These are phyloP conservation scores for Primulina eburnea DNA, from an alignment of 257 asterid genomes.

Conservation along the genomic window DNA sequence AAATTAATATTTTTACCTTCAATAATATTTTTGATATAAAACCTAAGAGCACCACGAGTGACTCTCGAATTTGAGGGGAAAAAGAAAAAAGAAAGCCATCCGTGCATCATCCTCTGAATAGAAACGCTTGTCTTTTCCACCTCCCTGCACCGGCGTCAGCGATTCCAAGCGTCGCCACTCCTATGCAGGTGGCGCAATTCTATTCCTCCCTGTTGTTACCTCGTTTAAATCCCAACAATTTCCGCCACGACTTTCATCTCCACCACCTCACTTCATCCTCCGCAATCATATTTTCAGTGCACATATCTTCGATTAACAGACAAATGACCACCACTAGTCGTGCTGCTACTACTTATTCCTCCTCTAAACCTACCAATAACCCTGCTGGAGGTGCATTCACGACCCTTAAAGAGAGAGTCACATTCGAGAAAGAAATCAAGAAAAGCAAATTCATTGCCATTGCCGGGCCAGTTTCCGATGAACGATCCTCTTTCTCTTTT, in stretches of 20 bases:
- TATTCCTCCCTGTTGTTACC: constrained; percentile 12
- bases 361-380: constrained; percentile 17
- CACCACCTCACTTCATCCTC: constrained; percentile 20
- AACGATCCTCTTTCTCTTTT: constrained; percentile 62
- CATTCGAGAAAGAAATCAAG: constrained; percentile 64
- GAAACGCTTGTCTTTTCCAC: too few species aligned
- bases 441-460: constrained; percentile 89
- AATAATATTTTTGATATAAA: too few species aligned
- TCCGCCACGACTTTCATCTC: background rate
- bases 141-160: background rate
- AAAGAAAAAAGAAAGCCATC: too few species aligned
- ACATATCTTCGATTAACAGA: constrained; percentile 6
- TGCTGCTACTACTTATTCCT: constrained; percentile 26
- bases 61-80: too few species aligned
- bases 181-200: constrained; percentile 26
- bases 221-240: constrained; percentile 4
- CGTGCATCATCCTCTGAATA: too few species aligned
- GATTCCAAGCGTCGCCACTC: background rate
- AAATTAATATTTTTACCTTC: too few species aligned
- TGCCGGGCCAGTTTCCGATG: constrained; percentile 70
- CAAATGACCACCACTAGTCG: constrained; percentile 39
- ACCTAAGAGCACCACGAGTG: too few species aligned
- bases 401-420: constrained; percentile 60
- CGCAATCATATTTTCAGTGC: constrained; percentile 9
- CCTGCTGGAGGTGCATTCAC: constrained; percentile 54